These are phyloP conservation scores for Eimeria sp. DNA, from an alignment of 169 alveolate genomes.

Conservation along the genomic window DNA sequence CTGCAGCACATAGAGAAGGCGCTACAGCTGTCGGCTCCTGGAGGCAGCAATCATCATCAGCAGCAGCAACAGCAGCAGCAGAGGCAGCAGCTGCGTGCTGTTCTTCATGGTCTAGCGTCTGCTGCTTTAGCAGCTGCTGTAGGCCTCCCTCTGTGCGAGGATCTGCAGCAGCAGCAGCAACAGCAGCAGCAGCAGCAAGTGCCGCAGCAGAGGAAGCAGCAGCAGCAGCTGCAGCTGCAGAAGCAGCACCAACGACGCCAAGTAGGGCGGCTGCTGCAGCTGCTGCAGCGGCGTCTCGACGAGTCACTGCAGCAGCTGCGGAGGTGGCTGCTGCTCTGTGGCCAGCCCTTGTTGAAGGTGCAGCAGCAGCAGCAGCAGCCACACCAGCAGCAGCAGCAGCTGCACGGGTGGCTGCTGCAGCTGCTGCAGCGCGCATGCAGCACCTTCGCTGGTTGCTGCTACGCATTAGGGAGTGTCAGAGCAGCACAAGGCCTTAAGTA, in stretches of 20 bases:
- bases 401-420: conserved; percentile 5
- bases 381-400: conserved; percentile 19
- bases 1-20: conserved; percentile 61
- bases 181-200: conserved; percentile 40
- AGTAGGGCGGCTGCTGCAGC: conserved; percentile 28
- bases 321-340: conserved; percentile 16
- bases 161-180: conserved; percentile 55
- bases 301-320: background rate
- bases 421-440: conserved; percentile 27
- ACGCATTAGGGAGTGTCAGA: conserved; percentile 25
- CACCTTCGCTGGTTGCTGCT: conserved; percentile 71
- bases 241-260: conserved; percentile 19
- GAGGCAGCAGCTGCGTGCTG: conserved; percentile 39
- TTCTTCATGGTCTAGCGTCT: conserved; percentile 1
- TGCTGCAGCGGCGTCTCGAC: conserved; percentile 3
- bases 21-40: conserved; percentile 9
- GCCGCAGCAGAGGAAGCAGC: background rate
- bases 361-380: conserved; percentile 23
- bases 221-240: conserved; percentile 1
- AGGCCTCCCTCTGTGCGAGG: conserved; percentile 36
- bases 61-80: conserved; percentile 45
- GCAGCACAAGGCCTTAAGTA: conserved; percentile 3
- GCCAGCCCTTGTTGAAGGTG: background rate
- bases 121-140: conserved; percentile 57
- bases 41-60: background rate